phyloP scores from a whole-genome alignment of 2,329 filamentous ascomycete species.

The Penicillium hordei region DNA sequence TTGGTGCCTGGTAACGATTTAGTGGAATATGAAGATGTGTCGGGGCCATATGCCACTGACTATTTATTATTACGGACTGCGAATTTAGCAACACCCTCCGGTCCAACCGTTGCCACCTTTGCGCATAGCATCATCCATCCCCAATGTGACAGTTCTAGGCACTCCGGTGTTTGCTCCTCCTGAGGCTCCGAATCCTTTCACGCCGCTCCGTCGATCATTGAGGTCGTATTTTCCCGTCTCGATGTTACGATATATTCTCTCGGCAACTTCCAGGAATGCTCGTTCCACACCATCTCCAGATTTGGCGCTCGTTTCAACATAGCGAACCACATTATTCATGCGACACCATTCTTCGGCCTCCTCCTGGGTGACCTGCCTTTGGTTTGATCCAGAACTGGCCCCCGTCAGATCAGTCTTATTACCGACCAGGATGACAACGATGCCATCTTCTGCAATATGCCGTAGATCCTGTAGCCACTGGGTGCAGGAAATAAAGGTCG shows the following conservation, averaged over 20 bases:
- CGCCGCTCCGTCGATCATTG: constrained; percentile 86
- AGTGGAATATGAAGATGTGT: neutral
- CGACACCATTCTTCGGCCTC: constrained; percentile 91
- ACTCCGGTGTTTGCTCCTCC: constrained; percentile 36
- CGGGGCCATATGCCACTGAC: neutral
- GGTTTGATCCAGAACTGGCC: constrained; percentile 42
- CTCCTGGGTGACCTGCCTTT: constrained; percentile 73
- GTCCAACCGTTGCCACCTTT: constrained; percentile 39
- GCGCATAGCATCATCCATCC: constrained; percentile 50
- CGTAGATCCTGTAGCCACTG: constrained; percentile 93
- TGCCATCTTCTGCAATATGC: constrained; percentile 92
- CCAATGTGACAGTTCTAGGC: constrained; percentile 46
- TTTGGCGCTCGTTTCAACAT: constrained; percentile 96
- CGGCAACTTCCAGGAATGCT: constrained; percentile 89
- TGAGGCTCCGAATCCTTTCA: constrained; percentile 63
- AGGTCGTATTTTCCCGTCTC: constrained; percentile 92
- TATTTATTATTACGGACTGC: constrained; percentile 1
- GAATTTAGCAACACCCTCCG: constrained; percentile 40
- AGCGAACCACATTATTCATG: constrained; percentile 81
- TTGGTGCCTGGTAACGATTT: neutral
- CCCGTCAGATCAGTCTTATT: constrained; percentile 86
- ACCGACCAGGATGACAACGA: constrained; percentile 89
- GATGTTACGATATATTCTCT: constrained; percentile 95
- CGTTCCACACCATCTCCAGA: constrained; percentile 90
- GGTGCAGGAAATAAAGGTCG: constrained; percentile 84